Conservation (phyloP, 2,329 filamentous ascomycete genomes). For the Berkeleyomyces basicola region DNA sequence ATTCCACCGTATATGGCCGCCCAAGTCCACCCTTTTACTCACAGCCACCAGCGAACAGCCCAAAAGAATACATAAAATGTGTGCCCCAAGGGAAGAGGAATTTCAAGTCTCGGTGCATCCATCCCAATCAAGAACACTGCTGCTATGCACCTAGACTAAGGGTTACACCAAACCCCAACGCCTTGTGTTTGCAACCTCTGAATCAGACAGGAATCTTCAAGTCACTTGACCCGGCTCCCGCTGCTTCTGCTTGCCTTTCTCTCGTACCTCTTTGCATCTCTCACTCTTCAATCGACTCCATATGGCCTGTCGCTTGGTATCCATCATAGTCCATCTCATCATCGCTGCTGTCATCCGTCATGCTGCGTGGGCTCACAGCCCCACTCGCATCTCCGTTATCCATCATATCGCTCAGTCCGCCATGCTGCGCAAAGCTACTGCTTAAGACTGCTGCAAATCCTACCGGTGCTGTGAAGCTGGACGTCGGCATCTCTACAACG, state of each 20-base stretch:
- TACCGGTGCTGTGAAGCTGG: conserved; percentile 19
- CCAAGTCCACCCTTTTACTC: too few species aligned
- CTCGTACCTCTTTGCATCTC: neutral
- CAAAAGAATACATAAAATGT: neutral
- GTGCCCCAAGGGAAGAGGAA: neutral
- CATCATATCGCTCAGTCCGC: conserved; percentile 18
- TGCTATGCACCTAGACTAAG: neutral
- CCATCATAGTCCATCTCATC: conserved; percentile 36
- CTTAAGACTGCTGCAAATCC: conserved; percentile 16
- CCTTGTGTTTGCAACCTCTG: too few species aligned
- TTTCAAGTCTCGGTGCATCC: neutral
- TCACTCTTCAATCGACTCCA: conserved; percentile 10
- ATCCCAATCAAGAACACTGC: neutral
- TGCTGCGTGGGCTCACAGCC: conserved; percentile 34
- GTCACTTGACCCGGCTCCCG: neutral
- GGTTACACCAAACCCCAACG: neutral
- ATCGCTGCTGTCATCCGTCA: conserved; percentile 35
- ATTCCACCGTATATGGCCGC: too few species aligned
- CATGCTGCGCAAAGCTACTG: neutral
- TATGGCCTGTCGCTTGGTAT: conserved; percentile 8
- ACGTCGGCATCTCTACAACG: conserved; percentile 26
- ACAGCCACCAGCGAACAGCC: neutral
- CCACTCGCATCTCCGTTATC: conserved; percentile 31
- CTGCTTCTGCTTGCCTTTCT: neutral
- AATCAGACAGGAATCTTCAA: too few species aligned